Evolutionary conservation across 495 filamentous ascomycete genomes (phyloP), one percentile per base, ranked within the genome.

Genomic region (Penicillium arizonense): DNA sequence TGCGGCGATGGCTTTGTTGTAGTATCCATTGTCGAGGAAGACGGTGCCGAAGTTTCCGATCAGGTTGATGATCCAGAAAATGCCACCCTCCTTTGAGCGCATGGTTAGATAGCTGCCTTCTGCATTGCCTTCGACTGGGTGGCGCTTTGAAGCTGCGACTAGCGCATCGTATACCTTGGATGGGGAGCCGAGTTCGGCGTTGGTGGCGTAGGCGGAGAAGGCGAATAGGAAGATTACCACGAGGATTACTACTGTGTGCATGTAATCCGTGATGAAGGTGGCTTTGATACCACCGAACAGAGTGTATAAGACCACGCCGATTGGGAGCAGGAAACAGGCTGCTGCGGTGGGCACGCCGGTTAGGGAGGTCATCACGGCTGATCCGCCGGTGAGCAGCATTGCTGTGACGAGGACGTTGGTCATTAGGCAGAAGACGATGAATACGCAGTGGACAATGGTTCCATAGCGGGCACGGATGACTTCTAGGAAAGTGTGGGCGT

Each of bases 61-160:
- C 48, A 96, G 81, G 69, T 97, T 96, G 73, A 97, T 97, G 44
- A 97, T 83, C 77, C 96, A 96, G 79, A 97, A 97, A 52, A 97
- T 89, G 16, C 85, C 91, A 21, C 92, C 92, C 59, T 96, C 84
- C 55, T 83, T 84, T 11, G 87, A 91, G 42, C 81, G 76, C 91
- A 97, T 96, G 5, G 93, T 96, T 7, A 97, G 70, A 59, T 96
- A 96, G 60, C 85, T 90, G 26, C 93, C 93, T 6, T 83, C 78
- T 3, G 87, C 83, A 69, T 97, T 97, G 10, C 93, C 93, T 0
- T 80, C 81, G 12, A 97, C 90, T 0, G 93, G 92, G 59, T 96
- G 86, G 4, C 55, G 62, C 13, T 79, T 73, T 5, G 89, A 81
- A 16, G 90, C 91, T 49, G 82, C 73, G 1, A 87, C 79, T 20